phyloP scores from a whole-genome alignment of 108 stramenopile genomes.

The Conticribra weissflogii region DNA sequence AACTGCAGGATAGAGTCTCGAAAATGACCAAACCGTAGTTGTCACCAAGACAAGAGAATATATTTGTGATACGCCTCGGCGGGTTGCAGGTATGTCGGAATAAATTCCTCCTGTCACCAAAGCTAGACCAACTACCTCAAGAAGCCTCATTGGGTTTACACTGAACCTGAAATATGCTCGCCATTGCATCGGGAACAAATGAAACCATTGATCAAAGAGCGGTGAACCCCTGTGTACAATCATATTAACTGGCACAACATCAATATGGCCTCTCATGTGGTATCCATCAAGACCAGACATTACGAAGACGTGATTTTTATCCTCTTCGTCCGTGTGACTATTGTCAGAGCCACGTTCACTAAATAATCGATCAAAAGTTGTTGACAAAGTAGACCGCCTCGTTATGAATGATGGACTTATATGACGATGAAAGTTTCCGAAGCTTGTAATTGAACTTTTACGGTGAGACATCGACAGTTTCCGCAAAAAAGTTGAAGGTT shows the following conservation, averaged over 20 bases:
- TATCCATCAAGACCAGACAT: constrained; percentile 14
- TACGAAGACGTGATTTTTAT: constrained; percentile 3
- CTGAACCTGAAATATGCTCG: not conserved
- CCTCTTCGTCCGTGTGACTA: not conserved
- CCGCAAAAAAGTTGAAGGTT: too few species aligned
- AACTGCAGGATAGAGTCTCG: constrained; percentile 6
- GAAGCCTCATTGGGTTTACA: constrained; percentile 5
- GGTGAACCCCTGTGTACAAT: constrained; percentile 9
- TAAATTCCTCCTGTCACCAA: constrained; percentile 20
- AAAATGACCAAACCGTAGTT: constrained; percentile 2
- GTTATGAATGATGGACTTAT: not conserved
- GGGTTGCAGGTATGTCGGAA: not conserved
- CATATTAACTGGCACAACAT: constrained; percentile 4
- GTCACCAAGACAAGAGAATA: constrained; percentile 3
- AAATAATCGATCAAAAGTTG: constrained; percentile 4
- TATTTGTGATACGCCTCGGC: not conserved
- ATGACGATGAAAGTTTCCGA: too few species aligned
- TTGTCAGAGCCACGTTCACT: constrained; percentile 2
- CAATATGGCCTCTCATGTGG: constrained; percentile 3
- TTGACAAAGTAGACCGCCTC: constrained; percentile 4
- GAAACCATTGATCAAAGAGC: not conserved
- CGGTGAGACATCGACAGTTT: too few species aligned
- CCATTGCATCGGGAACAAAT: constrained; percentile 7
- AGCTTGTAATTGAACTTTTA: too few species aligned
- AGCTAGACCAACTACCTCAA: constrained; percentile 34